Base-by-base conservation (phyloP, 176 grass and related monocot species). In the Themeda triandra region DNA sequence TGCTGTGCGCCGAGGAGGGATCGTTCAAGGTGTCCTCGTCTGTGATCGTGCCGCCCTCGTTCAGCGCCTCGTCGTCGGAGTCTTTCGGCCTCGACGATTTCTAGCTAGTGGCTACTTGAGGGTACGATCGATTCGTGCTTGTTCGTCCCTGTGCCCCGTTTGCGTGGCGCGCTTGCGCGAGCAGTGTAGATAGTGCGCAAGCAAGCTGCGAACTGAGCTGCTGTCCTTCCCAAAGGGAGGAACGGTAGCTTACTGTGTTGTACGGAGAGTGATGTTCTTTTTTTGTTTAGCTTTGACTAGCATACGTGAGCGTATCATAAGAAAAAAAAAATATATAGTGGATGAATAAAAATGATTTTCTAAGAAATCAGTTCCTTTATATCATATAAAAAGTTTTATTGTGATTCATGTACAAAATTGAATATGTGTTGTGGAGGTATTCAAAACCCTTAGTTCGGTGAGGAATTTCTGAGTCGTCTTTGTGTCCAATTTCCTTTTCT, bases 21-120 rank as follows among this genome's bases (percentile, higher is more conserved):
- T 71, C 75, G 39, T 82, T 91, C 49, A 91, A 63, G 66, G 92
- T 94, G 29, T 86, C 89, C 21, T 94, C 89, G 30, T 94, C 92
- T 10, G n/a, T 94, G 62, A 84, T 94, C 78, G 86, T 91, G 81
- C 89, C 92, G 53, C 72, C 86, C 56, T 64, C 81, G 13, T 94
- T 94, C 21, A 63, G 73, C 67, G 67, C 66, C 14, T 36, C 65
- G 36, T 69, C 54, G 4, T 82, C 32, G 56, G 67, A 80, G 68
- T 41, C 74, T 8, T 71, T 80, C 15, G 71, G 6, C n/a, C 41
- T 71, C 10, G 79, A 86, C 8, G 84, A 75, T 62, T 86, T 79
- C 29, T 88, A 86, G 86, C 21, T 31, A 19, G 17, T 5, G 6
- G 18, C 21, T 31, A 33, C 32, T 5, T 6, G 18, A 36, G 31